A percentile compares a stretch with the other conserved stretches of the same genome.
Conservation (phyloP, 2,329 filamentous ascomycete genomes). For the Fusarium bulbicola region DNA sequence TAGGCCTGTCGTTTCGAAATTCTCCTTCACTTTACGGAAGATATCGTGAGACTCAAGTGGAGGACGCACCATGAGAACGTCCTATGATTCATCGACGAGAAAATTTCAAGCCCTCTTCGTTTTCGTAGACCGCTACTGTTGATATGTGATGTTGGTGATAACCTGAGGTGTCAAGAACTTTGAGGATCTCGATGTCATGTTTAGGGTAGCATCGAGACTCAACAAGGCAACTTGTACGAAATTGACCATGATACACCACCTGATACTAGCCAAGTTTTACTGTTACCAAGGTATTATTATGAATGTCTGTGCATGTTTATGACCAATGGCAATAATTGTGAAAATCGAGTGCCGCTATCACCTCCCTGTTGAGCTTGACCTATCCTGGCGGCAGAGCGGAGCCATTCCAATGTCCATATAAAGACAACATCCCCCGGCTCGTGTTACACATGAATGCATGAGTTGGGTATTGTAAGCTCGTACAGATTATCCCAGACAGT, state of each 20-base stretch:
- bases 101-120: neutral
- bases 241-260: neutral
- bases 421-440: slow-evolving; percentile 18
- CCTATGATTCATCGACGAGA: slow-evolving; percentile 23
- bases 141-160: neutral
- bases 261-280: slow-evolving; percentile 2
- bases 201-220: slow-evolving; percentile 17
- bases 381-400: slow-evolving; percentile 20
- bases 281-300: neutral
- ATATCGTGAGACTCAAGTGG: slow-evolving; percentile 13
- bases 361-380: slow-evolving; percentile 13
- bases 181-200: neutral
- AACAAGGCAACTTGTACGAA: neutral
- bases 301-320: slow-evolving; percentile 22
- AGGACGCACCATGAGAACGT: neutral
- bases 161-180: neutral
- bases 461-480: neutral
- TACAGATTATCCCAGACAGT: neutral
- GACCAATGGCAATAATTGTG: slow-evolving; percentile 12
- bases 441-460: slow-evolving; percentile 6
- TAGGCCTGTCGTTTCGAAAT: neutral
- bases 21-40: neutral
- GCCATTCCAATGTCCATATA: slow-evolving; percentile 26
- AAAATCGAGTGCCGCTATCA: slow-evolving; percentile 18
- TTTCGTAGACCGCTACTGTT: slow-evolving; percentile 4